phyloP scores from a whole-genome alignment of 2,329 filamentous ascomycete genomes.

The Mycocentrospora acerina region DNA sequence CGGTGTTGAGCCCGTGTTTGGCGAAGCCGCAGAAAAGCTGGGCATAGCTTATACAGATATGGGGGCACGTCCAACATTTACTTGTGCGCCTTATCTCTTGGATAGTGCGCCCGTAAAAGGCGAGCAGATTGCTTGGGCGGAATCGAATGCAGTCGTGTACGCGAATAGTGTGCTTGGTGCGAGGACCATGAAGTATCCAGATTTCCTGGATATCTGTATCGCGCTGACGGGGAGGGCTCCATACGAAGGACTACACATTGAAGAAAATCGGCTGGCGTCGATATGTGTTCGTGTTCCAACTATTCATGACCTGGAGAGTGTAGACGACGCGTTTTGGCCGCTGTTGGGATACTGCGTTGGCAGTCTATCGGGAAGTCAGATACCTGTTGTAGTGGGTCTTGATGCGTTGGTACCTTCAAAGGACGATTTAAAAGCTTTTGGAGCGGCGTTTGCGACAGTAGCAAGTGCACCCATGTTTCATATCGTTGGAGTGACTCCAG shows the following conservation, averaged over 20 bases:
- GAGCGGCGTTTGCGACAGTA: constrained; percentile 48
- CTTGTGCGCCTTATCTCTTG: constrained; percentile 49
- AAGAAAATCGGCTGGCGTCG: constrained; percentile 16
- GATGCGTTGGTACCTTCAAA: constrained; percentile 21
- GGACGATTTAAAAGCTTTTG: constrained; percentile 47
- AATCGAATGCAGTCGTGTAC: constrained; percentile 51
- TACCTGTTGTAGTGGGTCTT: constrained; percentile 43
- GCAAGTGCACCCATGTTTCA: constrained; percentile 51
- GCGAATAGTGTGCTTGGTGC: constrained; percentile 51
- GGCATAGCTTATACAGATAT: constrained; percentile 44
- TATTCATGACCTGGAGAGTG: not conserved
- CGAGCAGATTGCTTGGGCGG: constrained; percentile 48
- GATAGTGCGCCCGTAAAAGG: constrained; percentile 37
- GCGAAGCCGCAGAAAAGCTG: constrained; percentile 35
- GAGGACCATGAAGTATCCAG: constrained; percentile 49
- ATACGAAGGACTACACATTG: constrained; percentile 28
- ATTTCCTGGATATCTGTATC: constrained; percentile 49
- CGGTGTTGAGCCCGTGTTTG: constrained; percentile 37
- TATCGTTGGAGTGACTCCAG: constrained; percentile 44
- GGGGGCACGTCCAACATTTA: constrained; percentile 47
- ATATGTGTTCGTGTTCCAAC: not conserved
- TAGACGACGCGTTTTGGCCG: constrained; percentile 44
- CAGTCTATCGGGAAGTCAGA: constrained; percentile 24
- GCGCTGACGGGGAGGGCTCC: constrained; percentile 47
- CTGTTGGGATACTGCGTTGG: constrained; percentile 45